Percentiles rank a stretch among this genome's conserved stretches.
Conservation (phyloP, 306 rosid genomes). For the Phaseolus lunatus region DNA sequence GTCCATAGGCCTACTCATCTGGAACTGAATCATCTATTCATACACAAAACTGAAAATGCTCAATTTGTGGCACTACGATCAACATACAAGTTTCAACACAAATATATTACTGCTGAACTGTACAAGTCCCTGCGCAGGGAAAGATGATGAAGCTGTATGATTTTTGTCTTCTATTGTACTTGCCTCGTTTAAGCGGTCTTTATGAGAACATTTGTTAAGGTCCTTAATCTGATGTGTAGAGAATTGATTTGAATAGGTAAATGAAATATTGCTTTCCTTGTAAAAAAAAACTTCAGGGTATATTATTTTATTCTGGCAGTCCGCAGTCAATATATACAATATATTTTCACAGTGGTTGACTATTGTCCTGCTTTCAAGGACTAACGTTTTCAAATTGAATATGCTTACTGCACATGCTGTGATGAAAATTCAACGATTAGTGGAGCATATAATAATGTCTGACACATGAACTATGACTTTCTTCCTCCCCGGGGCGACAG, state of each 20-base stretch:
- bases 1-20: constrained; percentile 51
- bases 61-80: constrained; percentile 69
- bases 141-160: constrained; percentile 42
- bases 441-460: constrained; percentile 12
- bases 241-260: constrained; percentile 35
- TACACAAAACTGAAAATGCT: constrained; percentile 54
- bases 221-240: constrained; percentile 8
- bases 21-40: constrained; percentile 79
- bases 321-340: constrained; percentile 9
- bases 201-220: constrained; percentile 36
- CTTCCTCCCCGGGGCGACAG: not conserved
- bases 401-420: constrained; percentile 10
- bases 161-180: constrained; percentile 22
- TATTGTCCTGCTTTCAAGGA: constrained; percentile 12
- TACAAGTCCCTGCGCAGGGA: constrained; percentile 63
- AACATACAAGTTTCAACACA: constrained; percentile 63
- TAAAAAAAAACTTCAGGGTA: constrained; percentile 36
- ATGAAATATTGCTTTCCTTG: constrained; percentile 32
- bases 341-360: constrained; percentile 16
- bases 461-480: not conserved
- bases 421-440: constrained; percentile 30
- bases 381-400: constrained; percentile 12
- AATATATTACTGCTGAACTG: constrained; percentile 59
- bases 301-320: constrained; percentile 34
- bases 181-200: constrained; percentile 31